Conservation (phyloP, 352 stramenopile species). For the Globisporangium orthogonon region DNA sequence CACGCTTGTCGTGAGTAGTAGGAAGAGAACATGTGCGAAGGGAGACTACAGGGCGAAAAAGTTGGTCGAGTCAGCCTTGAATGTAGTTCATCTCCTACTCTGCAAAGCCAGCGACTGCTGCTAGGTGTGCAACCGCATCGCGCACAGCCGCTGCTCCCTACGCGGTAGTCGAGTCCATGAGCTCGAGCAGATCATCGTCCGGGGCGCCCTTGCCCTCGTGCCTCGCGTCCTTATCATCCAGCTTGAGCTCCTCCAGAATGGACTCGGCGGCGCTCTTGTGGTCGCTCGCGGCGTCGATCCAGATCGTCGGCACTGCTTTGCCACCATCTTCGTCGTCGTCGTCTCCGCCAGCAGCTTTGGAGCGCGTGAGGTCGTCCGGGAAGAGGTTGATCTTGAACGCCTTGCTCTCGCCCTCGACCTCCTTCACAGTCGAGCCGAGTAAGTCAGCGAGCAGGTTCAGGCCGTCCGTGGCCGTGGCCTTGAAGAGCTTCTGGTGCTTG, state of each 20-base stretch:
- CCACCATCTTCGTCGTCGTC: constrained; percentile 28
- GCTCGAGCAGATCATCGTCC: constrained; percentile 75
- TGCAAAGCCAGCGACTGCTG: not conserved
- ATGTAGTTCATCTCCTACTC: constrained; percentile 1
- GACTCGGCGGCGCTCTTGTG: constrained; percentile 41
- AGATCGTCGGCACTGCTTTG: constrained; percentile 68
- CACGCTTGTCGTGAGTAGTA: constrained; percentile 49
- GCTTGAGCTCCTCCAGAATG: constrained; percentile 58
- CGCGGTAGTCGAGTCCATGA: constrained; percentile 77
- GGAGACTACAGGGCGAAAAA: not conserved
- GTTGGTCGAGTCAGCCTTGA: constrained; percentile 2
- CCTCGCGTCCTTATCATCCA: constrained; percentile 39
- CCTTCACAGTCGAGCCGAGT: constrained; percentile 52
- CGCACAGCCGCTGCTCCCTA: not conserved
- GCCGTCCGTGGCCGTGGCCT: constrained; percentile 70
- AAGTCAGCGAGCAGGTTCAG: constrained; percentile 84
- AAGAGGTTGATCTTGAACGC: constrained; percentile 78
- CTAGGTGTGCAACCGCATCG: not conserved
- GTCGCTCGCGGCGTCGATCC: constrained; percentile 75
- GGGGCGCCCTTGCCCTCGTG: constrained; percentile 32
- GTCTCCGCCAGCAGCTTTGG: constrained; percentile 25
- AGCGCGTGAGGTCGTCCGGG: constrained; percentile 32
- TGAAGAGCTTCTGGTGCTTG: constrained; percentile 60
- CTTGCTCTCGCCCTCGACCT: constrained; percentile 43
- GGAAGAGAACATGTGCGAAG: not conserved